Base-by-base conservation (phyloP, 768 basidiomycete species). In the Holtermanniella nyarrowii region DNA sequence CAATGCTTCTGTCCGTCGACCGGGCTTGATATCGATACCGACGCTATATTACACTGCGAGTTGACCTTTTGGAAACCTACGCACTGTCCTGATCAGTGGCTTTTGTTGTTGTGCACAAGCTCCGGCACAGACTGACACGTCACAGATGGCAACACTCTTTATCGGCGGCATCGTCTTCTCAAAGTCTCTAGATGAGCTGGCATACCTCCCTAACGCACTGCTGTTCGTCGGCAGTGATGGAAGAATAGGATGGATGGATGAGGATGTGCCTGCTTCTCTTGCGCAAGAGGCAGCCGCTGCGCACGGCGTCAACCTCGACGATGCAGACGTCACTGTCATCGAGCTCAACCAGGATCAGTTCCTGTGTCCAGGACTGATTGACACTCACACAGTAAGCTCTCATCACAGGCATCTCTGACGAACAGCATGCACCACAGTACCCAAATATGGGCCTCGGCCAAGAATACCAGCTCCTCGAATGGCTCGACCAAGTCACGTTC, bases 401-500 rank as follows among this genome's bases (percentile, higher is more conserved):
- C 23, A 7, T 2, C 21, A 53, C n/a, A n/a, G n/a, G n/a, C 26
- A 27, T 4, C 24, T 20, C 18, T 20, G 39, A 49, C 31, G 1
- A 64, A 55, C 61, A 85, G 84, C 85, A 88, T 74, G 86, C 85
- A 7, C 82, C 85, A 0, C 87, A 91, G 65, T 78, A 82, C 52
- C 52, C 61, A 26, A 73, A 72, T 50, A 59, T 68, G 22, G 61
- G 60, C 1, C 59, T 57, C 11, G 91, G 90, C 5, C 83, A 85
- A 54, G 79, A 90, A 58, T 82, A 84, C 61, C 80, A 93, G 63
- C 82, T 97, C 3, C 77, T 96, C 12, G 85, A 88, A 55, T 97
- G 93, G 93, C 78, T 93, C 22, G 65, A 79, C 21, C 74, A 83
- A 21, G 76, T 87, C 51, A 95, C 90, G 2, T 97, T 93, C 70